These are phyloP conservation scores for Leccinum variicolor DNA, from an alignment of 768 basidiomycete genomes.

Conservation along the genomic window DNA sequence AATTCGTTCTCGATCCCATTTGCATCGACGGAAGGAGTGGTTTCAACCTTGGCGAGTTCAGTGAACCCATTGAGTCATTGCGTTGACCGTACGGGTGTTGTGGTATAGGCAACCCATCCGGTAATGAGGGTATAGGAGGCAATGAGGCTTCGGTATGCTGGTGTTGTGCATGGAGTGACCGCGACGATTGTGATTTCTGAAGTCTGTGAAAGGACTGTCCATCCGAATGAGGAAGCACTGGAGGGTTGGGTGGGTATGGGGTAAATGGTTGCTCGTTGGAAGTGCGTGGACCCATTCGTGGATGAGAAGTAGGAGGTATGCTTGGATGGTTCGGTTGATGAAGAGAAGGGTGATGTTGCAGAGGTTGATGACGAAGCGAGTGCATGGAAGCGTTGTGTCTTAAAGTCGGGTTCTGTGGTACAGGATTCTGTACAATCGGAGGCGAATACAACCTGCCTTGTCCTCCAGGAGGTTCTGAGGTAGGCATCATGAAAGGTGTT, in stretches of 20 bases:
- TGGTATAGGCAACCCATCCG: slow-evolving; percentile 32
- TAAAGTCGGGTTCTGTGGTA: slow-evolving; percentile 8
- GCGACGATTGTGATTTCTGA: slow-evolving; percentile 55
- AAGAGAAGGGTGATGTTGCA: slow-evolving; percentile 17
- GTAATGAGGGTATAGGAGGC: slow-evolving; percentile 39
- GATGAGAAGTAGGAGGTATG: slow-evolving; percentile 11
- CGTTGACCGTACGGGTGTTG: slow-evolving; percentile 22
- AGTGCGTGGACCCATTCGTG: slow-evolving; percentile 13
- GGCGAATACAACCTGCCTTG: slow-evolving; percentile 18
- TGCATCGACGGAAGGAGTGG: slow-evolving; percentile 65
- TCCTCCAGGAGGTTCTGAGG: slow-evolving; percentile 18
- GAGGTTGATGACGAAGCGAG: slow-evolving; percentile 28
- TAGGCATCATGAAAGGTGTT: slow-evolving; percentile 21
- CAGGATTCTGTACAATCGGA: slow-evolving; percentile 6
- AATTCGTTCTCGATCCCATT: slow-evolving; percentile 47
- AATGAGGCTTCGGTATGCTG: slow-evolving; percentile 37
- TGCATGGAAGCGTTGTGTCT: slow-evolving; percentile 25
- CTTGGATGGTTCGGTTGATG: slow-evolving; percentile 13
- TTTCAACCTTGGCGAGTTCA: slow-evolving; percentile 42
- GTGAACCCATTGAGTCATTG: slow-evolving; percentile 15
- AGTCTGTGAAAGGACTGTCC: slow-evolving; percentile 39
- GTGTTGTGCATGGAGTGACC: slow-evolving; percentile 54
- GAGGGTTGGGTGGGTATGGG: slow-evolving; percentile 11
- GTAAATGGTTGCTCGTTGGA: slow-evolving; percentile 10
- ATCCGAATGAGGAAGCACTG: slow-evolving; percentile 36